Conservation (phyloP, 306 rosid genomes). For the Glycine soja region DNA sequence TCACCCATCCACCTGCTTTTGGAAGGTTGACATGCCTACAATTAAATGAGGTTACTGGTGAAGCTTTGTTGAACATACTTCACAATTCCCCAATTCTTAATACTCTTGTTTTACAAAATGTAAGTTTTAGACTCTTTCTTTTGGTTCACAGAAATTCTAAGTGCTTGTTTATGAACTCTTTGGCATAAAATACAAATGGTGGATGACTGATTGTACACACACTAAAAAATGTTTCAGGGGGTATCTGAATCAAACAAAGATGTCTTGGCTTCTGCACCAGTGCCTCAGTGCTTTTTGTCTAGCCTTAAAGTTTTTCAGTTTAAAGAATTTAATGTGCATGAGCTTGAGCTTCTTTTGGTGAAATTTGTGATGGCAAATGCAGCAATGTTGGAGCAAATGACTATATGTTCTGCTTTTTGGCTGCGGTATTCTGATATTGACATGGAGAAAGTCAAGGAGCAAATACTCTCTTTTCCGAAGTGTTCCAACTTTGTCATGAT, state of each 20-base stretch:
- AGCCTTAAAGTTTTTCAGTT: conserved; percentile 42
- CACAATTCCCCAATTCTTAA: conserved; percentile 52
- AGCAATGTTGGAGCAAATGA: conserved; percentile 41
- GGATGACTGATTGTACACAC: not conserved
- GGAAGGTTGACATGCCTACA: conserved; percentile 49
- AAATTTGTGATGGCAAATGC: conserved; percentile 49
- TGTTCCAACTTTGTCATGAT: conserved; percentile 36
- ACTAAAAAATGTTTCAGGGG: conserved; percentile 39
- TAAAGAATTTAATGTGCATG: conserved; percentile 41
- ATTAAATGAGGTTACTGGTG: conserved; percentile 49
- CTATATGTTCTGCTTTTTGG: conserved; percentile 42
- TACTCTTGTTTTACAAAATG: conserved; percentile 51
- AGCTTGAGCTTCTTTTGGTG: conserved; percentile 44
- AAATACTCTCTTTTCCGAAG: conserved; percentile 47
- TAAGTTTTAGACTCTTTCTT: conserved; percentile 43
- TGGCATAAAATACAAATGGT: no score
- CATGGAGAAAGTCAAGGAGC: conserved; percentile 47
- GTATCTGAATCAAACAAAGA: conserved; percentile 47
- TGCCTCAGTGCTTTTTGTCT: conserved; percentile 50
- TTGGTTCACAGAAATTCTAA: not conserved
- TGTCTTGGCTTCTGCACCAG: conserved; percentile 15
- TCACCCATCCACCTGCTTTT: conserved; percentile 41
- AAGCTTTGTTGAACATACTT: conserved; percentile 48
- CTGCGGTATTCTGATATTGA: conserved; percentile 42
- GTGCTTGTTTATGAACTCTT: not conserved